These are phyloP conservation scores for Cyclostephanos invisitatus DNA, from an alignment of 108 stramenopile species.

Conservation along the genomic window DNA sequence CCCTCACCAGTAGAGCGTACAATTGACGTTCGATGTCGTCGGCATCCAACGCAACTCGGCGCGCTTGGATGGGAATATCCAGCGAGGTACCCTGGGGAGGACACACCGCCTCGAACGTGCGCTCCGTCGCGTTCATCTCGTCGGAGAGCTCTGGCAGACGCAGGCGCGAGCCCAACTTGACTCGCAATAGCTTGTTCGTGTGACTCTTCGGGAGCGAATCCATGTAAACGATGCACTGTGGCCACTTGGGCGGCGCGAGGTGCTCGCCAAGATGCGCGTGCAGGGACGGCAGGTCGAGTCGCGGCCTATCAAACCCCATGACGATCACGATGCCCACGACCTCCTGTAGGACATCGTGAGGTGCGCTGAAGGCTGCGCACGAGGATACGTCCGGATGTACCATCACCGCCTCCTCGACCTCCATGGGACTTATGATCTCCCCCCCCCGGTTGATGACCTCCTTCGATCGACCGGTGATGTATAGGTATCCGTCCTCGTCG, in stretches of 20 bases:
- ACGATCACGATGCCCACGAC: slow-evolving; percentile 71
- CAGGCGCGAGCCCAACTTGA: slow-evolving; percentile 58
- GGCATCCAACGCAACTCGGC: slow-evolving; percentile 33
- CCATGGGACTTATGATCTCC: slow-evolving; percentile 73
- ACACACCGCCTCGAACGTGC: slow-evolving; percentile 61
- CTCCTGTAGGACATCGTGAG: slow-evolving; percentile 66
- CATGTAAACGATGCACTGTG: slow-evolving; percentile 64
- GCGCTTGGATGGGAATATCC: slow-evolving; percentile 46
- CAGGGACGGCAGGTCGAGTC: slow-evolving; percentile 48
- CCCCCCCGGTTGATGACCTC: slow-evolving; percentile 89
- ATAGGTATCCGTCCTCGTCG: slow-evolving; percentile 72
- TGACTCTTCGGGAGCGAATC: slow-evolving; percentile 63
- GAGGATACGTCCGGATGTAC: slow-evolving; percentile 49
- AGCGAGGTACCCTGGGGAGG: slow-evolving; percentile 59
- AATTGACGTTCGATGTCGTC: slow-evolving; percentile 36
- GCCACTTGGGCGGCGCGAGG: slow-evolving; percentile 59
- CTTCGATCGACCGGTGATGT: slow-evolving; percentile 76
- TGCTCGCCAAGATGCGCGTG: slow-evolving; percentile 53
- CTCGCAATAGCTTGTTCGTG: slow-evolving; percentile 61
- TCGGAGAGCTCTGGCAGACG: slow-evolving; percentile 54
- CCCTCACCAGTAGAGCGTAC: neutral
- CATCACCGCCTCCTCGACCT: slow-evolving; percentile 70
- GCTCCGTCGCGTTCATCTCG: slow-evolving; percentile 47
- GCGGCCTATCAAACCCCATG: slow-evolving; percentile 24
- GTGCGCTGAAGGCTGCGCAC: slow-evolving; percentile 57